Base-by-base conservation (phyloP, 306 rosid species). In the Cicer pinnatifidum region DNA sequence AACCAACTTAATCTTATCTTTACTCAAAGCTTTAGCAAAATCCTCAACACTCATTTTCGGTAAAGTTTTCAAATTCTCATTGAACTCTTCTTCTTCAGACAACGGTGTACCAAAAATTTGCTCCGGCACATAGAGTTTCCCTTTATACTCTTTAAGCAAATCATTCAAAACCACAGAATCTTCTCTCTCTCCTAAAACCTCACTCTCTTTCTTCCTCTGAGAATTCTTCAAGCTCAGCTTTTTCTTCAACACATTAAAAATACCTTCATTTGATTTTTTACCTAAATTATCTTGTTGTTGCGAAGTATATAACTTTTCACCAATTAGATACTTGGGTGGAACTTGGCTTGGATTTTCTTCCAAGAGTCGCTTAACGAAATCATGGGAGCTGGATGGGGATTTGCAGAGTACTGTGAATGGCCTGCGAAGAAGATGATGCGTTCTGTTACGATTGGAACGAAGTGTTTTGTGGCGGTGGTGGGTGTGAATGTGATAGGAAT, bases 121-220 rank as follows among this genome's bases (percentile, higher is more conserved):
- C 85, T 94, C 99, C 0, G 99, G 99, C 76, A 94, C 99, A 54
- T 91, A 91, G 2, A 91, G 93, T 79, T 94, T 91, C 79, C 99
- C 99, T 81, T 76, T 91, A 62, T 94, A 86, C 89, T 88, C 89
- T 77, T 94, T 91, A 83, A 94, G 73, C 76, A 93, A 83, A 57
- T 93, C 94, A 13, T 84, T 88, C 86, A 93, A 88, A 83, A 84
- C 80, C 68, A 93, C 97, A 75, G 85, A 87, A 56, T 83, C 85
- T 70, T 83, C 85, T 70, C 52, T 73, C 84, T 75, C 84, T 10
- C 37, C 76, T 52, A 40, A 80, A 54, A 35, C 84, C 79, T 84
- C 90, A 48, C 45, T 64, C 68, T 76, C 86, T 6, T 69, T 64
- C 78, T 76, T 80, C 77, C 45, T 64, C 58, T 80, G 82, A 5